These are phyloP conservation scores for Symbiodinium pilosum DNA, from an alignment of 73 alveolate species.

Conservation along the genomic window DNA sequence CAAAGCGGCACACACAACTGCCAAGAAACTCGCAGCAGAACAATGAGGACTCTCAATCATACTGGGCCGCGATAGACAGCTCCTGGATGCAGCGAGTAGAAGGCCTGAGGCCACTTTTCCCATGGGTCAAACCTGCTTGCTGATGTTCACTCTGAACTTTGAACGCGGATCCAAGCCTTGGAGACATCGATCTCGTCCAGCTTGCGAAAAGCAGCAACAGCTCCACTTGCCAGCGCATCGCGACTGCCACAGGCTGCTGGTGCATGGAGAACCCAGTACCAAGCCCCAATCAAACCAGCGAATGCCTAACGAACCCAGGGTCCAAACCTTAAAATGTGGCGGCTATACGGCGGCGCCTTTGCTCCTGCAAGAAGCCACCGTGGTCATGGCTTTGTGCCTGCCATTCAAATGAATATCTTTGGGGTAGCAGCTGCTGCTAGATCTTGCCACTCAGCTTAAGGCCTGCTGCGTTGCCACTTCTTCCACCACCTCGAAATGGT, in stretches of 20 bases:
- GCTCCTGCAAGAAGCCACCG: conserved; percentile 55
- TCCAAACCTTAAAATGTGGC: too few species aligned
- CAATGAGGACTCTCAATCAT: too few species aligned
- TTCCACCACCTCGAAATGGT: conserved; percentile 61
- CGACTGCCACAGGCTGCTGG: background rate
- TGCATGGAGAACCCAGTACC: background rate
- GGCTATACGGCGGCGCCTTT: background rate
- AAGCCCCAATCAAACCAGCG: background rate
- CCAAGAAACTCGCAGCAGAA: background rate
- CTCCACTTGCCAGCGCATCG: background rate
- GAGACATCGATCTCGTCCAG: conserved; percentile 71
- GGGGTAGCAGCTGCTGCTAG: too few species aligned
- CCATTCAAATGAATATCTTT: too few species aligned
- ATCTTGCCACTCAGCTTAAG: too few species aligned
- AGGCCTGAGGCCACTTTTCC: conserved; percentile 41
- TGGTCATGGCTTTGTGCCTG: background rate
- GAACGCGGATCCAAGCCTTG: background rate
- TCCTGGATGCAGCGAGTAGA: conserved; percentile 79
- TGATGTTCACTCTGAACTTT: too few species aligned
- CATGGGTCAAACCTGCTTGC: too few species aligned
- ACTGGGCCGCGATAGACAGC: conserved; percentile 53
- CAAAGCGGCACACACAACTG: background rate
- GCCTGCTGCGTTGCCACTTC: conserved; percentile 19
- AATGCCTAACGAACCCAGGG: too few species aligned
- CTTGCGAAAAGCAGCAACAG: conserved; percentile 16